phyloP scores from a whole-genome alignment of 2,329 filamentous ascomycete species.

The Tolypocladium endophyticum region DNA sequence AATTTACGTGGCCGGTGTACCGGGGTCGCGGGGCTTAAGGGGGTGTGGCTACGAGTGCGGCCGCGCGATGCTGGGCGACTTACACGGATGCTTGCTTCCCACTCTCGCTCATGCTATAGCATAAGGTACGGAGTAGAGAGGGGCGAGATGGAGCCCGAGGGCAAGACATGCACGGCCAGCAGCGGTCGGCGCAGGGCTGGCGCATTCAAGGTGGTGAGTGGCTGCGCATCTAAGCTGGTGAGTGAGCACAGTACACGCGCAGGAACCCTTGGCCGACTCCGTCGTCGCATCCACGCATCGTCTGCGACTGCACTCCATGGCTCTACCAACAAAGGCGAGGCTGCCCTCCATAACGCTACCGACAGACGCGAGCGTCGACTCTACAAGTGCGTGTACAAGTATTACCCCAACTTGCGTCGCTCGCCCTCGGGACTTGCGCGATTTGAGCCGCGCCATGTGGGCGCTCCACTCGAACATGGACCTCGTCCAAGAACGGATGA shows the following conservation, averaged over 20 bases:
- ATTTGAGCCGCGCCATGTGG: not conserved
- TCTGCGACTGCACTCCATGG: no score
- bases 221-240: no score
- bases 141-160: no score
- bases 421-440: not conserved
- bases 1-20: constrained; percentile 24
- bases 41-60: constrained; percentile 6
- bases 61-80: not conserved
- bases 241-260: no score
- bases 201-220: no score
- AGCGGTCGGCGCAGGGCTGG: no score
- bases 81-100: no score
- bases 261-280: no score
- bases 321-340: not conserved
- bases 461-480: not conserved
- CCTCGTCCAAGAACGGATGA: not conserved
- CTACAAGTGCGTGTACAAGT: no score
- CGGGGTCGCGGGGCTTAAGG: constrained; percentile 1
- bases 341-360: not conserved
- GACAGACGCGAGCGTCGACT: not conserved
- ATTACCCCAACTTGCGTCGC: not conserved
- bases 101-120: no score
- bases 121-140: no score
- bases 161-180: no score
- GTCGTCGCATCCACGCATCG: not conserved